A percentile compares a stretch with the other conserved stretches of the same genome.
These are phyloP conservation scores for Colletotrichum phormii DNA, from an alignment of 2,329 filamentous ascomycete species.

Conservation along the genomic window DNA sequence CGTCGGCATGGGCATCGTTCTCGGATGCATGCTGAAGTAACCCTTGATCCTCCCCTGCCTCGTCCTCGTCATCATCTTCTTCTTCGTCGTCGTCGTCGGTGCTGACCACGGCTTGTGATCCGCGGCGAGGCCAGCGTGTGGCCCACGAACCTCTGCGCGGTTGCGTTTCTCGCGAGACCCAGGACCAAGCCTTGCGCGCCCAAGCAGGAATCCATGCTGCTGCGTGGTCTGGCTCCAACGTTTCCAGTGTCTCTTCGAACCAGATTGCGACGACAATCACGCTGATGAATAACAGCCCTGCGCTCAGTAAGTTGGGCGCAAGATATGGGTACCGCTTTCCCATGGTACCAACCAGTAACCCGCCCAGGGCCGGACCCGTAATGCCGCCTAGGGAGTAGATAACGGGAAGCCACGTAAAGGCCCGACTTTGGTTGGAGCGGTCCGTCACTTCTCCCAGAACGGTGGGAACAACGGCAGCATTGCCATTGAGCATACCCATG, in stretches of 20 bases:
- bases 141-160: slow-evolving; percentile 50
- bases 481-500: slow-evolving; percentile 95
- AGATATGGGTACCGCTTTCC: slow-evolving; percentile 81
- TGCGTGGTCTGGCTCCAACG: slow-evolving; percentile 45
- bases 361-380: slow-evolving; percentile 91
- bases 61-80: slow-evolving; percentile 37
- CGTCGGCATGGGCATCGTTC: slow-evolving; percentile 59
- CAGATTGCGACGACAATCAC: slow-evolving; percentile 81
- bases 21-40: slow-evolving; percentile 47
- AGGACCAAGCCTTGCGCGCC: slow-evolving; percentile 46
- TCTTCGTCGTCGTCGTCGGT: slow-evolving; percentile 40
- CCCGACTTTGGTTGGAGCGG: slow-evolving; percentile 90
- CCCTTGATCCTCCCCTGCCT: slow-evolving; percentile 37
- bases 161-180: slow-evolving; percentile 41
- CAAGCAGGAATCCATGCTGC: slow-evolving; percentile 49
- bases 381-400: slow-evolving; percentile 97
- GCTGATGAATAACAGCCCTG: slow-evolving; percentile 77
- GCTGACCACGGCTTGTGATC: slow-evolving; percentile 34
- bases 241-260: slow-evolving; percentile 87
- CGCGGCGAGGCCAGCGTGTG: slow-evolving; percentile 50
- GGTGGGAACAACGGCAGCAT: slow-evolving; percentile 92
- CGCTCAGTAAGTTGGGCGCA: slow-evolving; percentile 83
- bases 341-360: slow-evolving; percentile 77
- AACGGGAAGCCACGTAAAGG: slow-evolving; percentile 94
- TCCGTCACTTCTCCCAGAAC: slow-evolving; percentile 96